Base-by-base conservation (phyloP, 805 yeast genomes). In the Candida arabinofermentans region DNA sequence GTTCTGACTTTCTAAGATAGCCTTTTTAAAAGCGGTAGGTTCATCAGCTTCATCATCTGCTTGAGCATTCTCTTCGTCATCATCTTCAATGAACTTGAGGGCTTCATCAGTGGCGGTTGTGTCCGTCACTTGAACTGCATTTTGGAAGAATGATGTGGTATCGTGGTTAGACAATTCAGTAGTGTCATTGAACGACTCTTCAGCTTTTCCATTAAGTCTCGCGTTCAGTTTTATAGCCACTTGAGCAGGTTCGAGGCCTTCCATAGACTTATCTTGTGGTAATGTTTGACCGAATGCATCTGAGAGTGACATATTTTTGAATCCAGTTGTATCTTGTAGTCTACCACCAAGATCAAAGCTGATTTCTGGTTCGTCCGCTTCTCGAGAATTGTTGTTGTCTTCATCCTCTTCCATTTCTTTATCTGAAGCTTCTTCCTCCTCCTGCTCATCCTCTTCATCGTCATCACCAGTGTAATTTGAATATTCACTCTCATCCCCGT, bases 401-500 rank as follows among this genome's bases (percentile, higher is more conserved):
- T 40, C 51, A 5, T 55, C 50, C 8, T 61, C 59, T 5, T 50
- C 53, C 8, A 52, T 60, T 2, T 38, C 54, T 16, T 46, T 55
- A 17, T 43, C 49, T 17, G 3, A 24, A 24, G 27, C 27, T 10
- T 26, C 29, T 26, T 48, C 50, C 43, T 21, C 36, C 50, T 13
- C 44, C 46, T n/a, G 42, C 43, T 12, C 41, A 38, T 26, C 3
- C 6, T 43, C 48, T 19, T 47, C 55, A 5, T 42, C 49, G 12
- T 49, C 59, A 8, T 47, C 59, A 7, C 49, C 48, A 14, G 54
- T 64, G 21, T 53, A 61, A 19, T 49, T 59, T 2, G 55, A 53
- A 18, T 45, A 48, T 31, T 58, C 63, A 40, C 57, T 57, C n/a
- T 50, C 59, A 23, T 61, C 63, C 12, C 57, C 63, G 35, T 58